Percentiles rank a stretch among this genome's conserved stretches.
Evolutionary conservation across 768 basidiomycete species (phyloP).

Genomic region (Psilocybe sp.): DNA sequence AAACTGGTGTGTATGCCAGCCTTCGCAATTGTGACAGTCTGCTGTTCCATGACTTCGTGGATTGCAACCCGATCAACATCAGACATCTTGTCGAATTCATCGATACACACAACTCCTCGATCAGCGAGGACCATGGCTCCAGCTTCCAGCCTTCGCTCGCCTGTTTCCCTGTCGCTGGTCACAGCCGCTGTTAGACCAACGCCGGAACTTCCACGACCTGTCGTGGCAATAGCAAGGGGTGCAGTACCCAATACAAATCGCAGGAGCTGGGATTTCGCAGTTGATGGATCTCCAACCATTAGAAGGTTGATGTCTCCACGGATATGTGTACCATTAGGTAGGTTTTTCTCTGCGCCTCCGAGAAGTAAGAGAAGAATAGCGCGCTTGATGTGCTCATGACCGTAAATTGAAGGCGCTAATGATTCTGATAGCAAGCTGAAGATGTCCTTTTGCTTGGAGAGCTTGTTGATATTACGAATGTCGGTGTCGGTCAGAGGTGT

Average conservation of each 20-base stretch:
- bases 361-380: constrained; percentile 91
- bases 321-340: constrained; percentile 96
- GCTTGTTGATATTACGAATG: constrained; percentile 93
- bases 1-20: constrained; percentile 98
- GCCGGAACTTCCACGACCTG: constrained; percentile 96
- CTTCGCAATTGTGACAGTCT: constrained; percentile 99
- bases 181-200: constrained; percentile 99
- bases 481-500: constrained; percentile 89
- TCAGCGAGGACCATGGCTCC: constrained; percentile 99
- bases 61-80: constrained; percentile 98
- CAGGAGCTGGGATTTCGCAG: constrained; percentile 94
- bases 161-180: constrained; percentile 97
- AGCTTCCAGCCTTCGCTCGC: constrained; percentile 93
- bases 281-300: constrained; percentile 99
- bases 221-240: constrained; percentile 96
- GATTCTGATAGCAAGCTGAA: constrained; percentile 90
- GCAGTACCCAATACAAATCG: constrained; percentile 96
- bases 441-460: constrained; percentile 83
- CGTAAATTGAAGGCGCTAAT: constrained; percentile 95
- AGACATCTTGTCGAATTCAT: constrained; percentile 99
- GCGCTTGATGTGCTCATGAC: constrained; percentile 93
- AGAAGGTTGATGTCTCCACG: constrained; percentile 99
- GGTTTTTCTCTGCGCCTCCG: constrained; percentile 96
- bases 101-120: constrained; percentile 97
- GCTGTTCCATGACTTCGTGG: constrained; percentile 99